Percentiles rank a stretch among this genome's conserved stretches.
These are phyloP conservation scores for Fusarium burgessii DNA, from an alignment of 2,329 filamentous ascomycete genomes.

Conservation along the genomic window DNA sequence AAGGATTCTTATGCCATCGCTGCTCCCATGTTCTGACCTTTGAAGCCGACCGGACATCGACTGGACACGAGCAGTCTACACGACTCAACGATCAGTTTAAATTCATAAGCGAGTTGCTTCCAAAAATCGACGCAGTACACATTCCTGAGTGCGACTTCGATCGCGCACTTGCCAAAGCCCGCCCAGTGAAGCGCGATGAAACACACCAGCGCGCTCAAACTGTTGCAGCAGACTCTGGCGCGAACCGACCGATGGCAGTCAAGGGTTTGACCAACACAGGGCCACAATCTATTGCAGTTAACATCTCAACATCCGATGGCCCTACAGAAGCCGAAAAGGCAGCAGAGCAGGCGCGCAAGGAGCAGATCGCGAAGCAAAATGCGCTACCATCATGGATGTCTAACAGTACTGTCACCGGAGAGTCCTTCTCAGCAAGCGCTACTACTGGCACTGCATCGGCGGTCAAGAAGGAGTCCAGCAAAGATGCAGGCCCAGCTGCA, in stretches of 20 bases:
- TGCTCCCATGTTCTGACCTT: slow-evolving; percentile 76
- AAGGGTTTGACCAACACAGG: slow-evolving; percentile 75
- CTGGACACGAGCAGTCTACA: slow-evolving; percentile 79
- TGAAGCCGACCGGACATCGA: slow-evolving; percentile 74
- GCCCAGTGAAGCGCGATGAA: slow-evolving; percentile 74
- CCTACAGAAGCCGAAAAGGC: slow-evolving; percentile 75
- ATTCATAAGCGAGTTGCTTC: slow-evolving; percentile 80
- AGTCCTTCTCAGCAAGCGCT: slow-evolving; percentile 63
- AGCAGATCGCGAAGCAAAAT: slow-evolving; percentile 75
- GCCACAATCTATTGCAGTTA: slow-evolving; percentile 76
- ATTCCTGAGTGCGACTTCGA: slow-evolving; percentile 83
- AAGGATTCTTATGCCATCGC: slow-evolving; percentile 85
- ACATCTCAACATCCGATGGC: slow-evolving; percentile 74
- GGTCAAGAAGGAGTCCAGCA: slow-evolving; percentile 58
- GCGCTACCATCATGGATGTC: slow-evolving; percentile 78
- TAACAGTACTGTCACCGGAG: slow-evolving; percentile 74
- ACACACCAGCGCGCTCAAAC: slow-evolving; percentile 74
- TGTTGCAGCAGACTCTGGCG: slow-evolving; percentile 65
- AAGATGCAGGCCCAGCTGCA: slow-evolving; percentile 57
- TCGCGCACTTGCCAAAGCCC: slow-evolving; percentile 70
- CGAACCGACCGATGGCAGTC: slow-evolving; percentile 73
- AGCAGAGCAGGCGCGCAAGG: slow-evolving; percentile 73
- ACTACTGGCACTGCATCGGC: slow-evolving; percentile 24
- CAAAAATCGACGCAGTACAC: slow-evolving; percentile 78
- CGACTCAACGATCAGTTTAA: slow-evolving; percentile 83